A percentile compares a stretch with the other conserved stretches of the same genome.
These are phyloP conservation scores for Discostella pseudostelligera DNA, from an alignment of 108 stramenopile species.

Conservation along the genomic window DNA sequence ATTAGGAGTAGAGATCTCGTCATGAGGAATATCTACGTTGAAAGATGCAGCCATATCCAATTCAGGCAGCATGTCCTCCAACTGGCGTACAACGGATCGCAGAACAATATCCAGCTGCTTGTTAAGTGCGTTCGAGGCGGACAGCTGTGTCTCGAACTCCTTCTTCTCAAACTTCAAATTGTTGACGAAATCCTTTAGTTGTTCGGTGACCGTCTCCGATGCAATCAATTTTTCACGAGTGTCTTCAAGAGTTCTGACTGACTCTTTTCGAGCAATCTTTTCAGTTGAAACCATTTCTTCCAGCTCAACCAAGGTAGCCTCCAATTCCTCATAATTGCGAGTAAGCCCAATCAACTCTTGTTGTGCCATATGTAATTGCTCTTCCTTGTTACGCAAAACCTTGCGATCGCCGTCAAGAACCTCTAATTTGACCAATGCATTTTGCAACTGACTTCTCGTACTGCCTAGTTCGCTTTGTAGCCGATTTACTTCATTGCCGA, in stretches of 20 bases:
- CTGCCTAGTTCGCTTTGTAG: constrained; percentile 16
- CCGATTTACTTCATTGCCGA: constrained; percentile 2
- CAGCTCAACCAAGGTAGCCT: not conserved
- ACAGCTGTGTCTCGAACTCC: not conserved
- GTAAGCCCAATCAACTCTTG: not conserved
- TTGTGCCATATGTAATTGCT: constrained; percentile 4
- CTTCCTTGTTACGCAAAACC: constrained; percentile 5
- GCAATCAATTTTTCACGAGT: not conserved
- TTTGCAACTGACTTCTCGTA: constrained; percentile 25
- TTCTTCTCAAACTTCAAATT: constrained; percentile 2
- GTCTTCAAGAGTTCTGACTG: not conserved
- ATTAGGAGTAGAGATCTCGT: constrained; percentile 2
- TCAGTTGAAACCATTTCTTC: constrained; percentile 2
- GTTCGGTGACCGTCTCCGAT: constrained; percentile 1
- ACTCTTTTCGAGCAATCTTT: not conserved
- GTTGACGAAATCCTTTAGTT: not conserved
- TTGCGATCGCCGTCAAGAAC: constrained; percentile 14
- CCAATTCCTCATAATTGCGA: constrained; percentile 8
- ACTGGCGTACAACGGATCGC: not conserved
- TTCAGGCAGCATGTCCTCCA: constrained; percentile 17
- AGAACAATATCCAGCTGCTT: constrained; percentile 4
- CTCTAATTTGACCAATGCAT: constrained; percentile 31
- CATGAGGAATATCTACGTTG: not conserved
- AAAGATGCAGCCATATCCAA: not conserved
- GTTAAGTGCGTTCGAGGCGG: not conserved